Conservation (phyloP, 2,329 filamentous ascomycete species). For the Aspergillus versicolor region DNA sequence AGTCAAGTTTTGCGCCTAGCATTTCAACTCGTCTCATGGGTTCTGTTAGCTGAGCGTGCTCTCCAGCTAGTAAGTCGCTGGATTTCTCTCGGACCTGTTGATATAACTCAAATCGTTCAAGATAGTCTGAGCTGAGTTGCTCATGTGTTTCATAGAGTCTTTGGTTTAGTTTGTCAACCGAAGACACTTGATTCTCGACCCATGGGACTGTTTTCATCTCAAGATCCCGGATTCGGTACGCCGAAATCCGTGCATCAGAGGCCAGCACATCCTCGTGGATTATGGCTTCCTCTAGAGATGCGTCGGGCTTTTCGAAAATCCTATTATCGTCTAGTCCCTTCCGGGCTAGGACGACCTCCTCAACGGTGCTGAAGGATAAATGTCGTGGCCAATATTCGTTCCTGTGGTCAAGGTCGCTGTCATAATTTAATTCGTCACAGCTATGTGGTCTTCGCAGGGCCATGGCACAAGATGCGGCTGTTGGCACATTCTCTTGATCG, state of each 20-base stretch:
- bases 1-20: conserved; percentile 81
- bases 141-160: conserved; percentile 63
- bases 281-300: conserved; percentile 42
- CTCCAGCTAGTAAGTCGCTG: conserved; percentile 67
- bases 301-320: conserved; percentile 36
- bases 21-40: conserved; percentile 76
- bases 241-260: conserved; percentile 37
- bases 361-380: conserved; percentile 49
- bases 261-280: conserved; percentile 39
- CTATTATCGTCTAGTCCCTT: conserved; percentile 27
- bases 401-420: conserved; percentile 19
- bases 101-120: conserved; percentile 69
- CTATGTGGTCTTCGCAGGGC: conserved; percentile 41
- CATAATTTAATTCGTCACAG: conserved; percentile 26
- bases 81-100: conserved; percentile 66
- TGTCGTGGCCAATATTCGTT: conserved; percentile 41
- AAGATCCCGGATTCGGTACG: conserved; percentile 37
- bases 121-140: conserved; percentile 66
- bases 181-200: conserved; percentile 43
- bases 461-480: conserved; percentile 23
- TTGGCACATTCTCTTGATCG: conserved; percentile 27
- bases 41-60: conserved; percentile 68
- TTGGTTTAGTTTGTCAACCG: conserved; percentile 60
- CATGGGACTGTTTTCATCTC: conserved; percentile 40
- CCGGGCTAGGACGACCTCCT: conserved; percentile 44